Evolutionary conservation across 2,329 filamentous ascomycete species (phyloP).

Genomic region (Colletotrichum gigasporum): DNA sequence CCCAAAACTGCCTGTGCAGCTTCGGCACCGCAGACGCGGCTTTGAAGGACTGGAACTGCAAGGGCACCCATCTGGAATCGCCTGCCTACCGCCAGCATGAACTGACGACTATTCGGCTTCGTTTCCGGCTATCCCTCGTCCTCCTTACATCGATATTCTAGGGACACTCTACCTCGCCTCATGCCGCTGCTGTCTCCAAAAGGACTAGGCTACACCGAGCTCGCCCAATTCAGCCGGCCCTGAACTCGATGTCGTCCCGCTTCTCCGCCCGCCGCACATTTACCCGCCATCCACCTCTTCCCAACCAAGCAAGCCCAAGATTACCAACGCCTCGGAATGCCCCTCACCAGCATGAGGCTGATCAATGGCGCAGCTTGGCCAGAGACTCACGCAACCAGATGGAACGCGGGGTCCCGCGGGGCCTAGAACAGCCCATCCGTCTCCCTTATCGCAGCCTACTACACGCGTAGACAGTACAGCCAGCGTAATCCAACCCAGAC

Average conservation of each 20-base stretch:
- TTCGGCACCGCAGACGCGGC: not conserved
- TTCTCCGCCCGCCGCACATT: conserved; percentile 37
- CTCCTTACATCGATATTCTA: not conserved
- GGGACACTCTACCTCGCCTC: not conserved
- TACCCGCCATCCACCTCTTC: conserved; percentile 29
- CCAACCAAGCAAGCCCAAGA: not conserved
- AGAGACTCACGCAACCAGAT: not conserved
- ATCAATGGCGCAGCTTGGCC: not conserved
- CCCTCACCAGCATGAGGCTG: not conserved
- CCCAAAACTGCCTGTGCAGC: conserved; percentile 9
- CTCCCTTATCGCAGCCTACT: conserved; percentile 24
- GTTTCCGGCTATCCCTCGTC: conserved; percentile 4
- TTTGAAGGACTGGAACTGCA: conserved; percentile 6
- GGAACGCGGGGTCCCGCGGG: not conserved
- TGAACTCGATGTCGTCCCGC: conserved; percentile 33
- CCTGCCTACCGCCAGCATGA: not conserved
- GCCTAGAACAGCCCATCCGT: conserved; percentile 4
- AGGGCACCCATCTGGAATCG: conserved; percentile 4
- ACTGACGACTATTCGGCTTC: conserved; percentile 3
- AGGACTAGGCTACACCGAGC: not conserved
- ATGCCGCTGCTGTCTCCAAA: not conserved
- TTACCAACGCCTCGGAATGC: not conserved
- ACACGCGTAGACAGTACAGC: too few relatives aligned
- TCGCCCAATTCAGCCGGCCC: conserved; percentile 1
- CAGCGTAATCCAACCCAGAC: too few relatives aligned